Evolutionary conservation across 1,284 basidiomycete genomes (phyloP).

Genomic region (Heimioporus retisporus): DNA sequence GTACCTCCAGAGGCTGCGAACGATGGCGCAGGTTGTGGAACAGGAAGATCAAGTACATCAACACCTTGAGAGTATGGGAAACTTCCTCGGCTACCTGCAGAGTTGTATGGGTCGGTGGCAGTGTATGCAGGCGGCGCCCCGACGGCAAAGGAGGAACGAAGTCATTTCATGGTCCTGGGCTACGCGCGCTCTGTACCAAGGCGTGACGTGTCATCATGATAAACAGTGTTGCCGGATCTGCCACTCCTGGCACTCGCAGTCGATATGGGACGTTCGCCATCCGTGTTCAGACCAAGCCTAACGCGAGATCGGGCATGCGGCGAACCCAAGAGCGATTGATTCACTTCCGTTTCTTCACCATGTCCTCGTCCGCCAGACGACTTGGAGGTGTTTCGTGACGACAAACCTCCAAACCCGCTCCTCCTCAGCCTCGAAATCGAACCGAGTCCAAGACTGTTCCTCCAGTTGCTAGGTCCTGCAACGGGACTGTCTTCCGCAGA

Average conservation of each 20-base stretch:
- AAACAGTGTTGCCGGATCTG: constrained; percentile 63
- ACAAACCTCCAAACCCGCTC: constrained; percentile 60
- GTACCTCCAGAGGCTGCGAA: constrained; percentile 53
- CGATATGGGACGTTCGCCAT: constrained; percentile 64
- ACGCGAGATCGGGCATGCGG: constrained; percentile 32
- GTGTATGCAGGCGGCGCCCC: constrained; percentile 51
- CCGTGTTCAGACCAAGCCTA: constrained; percentile 45
- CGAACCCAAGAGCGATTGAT: constrained; percentile 43
- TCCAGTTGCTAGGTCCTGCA: constrained; percentile 43
- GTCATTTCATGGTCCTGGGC: constrained; percentile 23
- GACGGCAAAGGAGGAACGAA: constrained; percentile 26
- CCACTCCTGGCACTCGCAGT: constrained; percentile 63
- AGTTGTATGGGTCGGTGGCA: constrained; percentile 39
- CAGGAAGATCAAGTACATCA: constrained; percentile 73
- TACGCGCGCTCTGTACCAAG: constrained; percentile 50
- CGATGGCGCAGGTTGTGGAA: constrained; percentile 60
- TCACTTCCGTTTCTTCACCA: constrained; percentile 58
- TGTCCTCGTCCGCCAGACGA: constrained; percentile 46
- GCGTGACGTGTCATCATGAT: constrained; percentile 67
- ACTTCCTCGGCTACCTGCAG: constrained; percentile 26
- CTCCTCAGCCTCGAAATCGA: constrained; percentile 56
- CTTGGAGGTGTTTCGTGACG: constrained; percentile 47
- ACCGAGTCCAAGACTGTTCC: constrained; percentile 49
- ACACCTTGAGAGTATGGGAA: constrained; percentile 35
- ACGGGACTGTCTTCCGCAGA: constrained; percentile 36